Evolutionary conservation across 2,329 filamentous ascomycete species (phyloP).

Genomic region (Colletotrichum spinosum): DNA sequence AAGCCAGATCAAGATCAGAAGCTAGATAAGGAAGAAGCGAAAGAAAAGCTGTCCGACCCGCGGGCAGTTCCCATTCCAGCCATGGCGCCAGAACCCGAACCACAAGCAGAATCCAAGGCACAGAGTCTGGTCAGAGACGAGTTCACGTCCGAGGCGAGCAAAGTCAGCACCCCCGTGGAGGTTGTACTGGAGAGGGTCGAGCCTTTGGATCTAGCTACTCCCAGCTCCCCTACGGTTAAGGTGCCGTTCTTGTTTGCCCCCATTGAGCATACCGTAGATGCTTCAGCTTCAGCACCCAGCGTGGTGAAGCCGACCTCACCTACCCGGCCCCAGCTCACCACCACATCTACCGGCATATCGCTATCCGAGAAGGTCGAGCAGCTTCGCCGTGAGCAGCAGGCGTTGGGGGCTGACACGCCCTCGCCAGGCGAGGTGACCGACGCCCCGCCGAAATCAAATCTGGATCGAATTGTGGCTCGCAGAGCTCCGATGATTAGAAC

Average conservation of each 20-base stretch:
- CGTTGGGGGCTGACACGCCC: constrained; percentile 46
- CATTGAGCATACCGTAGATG: constrained; percentile 23
- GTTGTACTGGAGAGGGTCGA: constrained; percentile 59
- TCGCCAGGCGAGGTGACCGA: constrained; percentile 39
- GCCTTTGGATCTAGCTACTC: constrained; percentile 61
- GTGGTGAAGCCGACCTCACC: constrained; percentile 13
- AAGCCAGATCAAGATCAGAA: constrained; percentile 12
- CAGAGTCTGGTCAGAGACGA: constrained; percentile 35
- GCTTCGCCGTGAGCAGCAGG: constrained; percentile 62
- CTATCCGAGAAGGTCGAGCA: constrained; percentile 63
- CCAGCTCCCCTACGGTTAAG: constrained; percentile 46
- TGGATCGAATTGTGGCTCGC: constrained; percentile 55
- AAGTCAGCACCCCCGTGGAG: constrained; percentile 46
- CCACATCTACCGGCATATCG: constrained; percentile 38
- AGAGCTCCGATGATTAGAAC: constrained; percentile 64
- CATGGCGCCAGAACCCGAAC: constrained; percentile 7
- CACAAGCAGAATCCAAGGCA: constrained; percentile 19
- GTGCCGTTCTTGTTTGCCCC: constrained; percentile 29
- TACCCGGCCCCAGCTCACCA: constrained; percentile 20
- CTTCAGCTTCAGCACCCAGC: not conserved
- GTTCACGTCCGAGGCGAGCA: constrained; percentile 45
- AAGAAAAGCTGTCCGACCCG: not conserved
- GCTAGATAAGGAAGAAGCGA: not conserved
- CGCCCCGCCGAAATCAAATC: constrained; percentile 39
- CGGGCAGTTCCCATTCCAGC: not conserved